Percentiles rank a stretch among this genome's conserved stretches.
These are phyloP conservation scores for Kodamaea neixiangensis DNA, from an alignment of 805 yeast genomes.

Conservation along the genomic window DNA sequence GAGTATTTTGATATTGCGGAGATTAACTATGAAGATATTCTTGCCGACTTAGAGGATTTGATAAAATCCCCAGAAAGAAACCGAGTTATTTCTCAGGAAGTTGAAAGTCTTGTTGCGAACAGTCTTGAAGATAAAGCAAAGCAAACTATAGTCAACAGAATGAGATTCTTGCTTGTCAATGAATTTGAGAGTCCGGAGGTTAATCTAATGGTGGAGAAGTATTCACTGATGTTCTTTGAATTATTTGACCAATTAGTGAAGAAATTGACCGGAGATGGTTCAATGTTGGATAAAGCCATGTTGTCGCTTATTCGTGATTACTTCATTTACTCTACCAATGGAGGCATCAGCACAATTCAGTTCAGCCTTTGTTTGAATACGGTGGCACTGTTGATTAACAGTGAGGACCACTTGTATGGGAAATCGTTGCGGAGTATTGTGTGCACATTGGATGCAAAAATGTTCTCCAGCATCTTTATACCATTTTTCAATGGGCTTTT, in stretches of 20 bases:
- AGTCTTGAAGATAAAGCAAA: neutral
- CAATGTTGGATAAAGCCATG: neutral
- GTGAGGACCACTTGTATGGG: neutral
- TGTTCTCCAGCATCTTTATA: conserved; percentile 1
- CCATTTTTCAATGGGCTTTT: neutral
- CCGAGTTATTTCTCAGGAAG: neutral
- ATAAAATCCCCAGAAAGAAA: neutral
- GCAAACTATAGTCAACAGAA: conserved; percentile 5
- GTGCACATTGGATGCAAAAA: conserved; percentile 9
- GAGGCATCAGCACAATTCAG: neutral
- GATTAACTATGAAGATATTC: neutral
- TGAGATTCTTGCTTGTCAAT: conserved; percentile 4
- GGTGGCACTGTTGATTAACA: neutral
- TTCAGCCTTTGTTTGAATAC: neutral
- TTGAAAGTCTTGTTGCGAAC: neutral
- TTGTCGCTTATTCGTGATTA: neutral
- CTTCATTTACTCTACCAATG: neutral
- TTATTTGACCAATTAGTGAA: neutral
- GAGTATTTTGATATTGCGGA: neutral
- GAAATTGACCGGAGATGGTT: neutral
- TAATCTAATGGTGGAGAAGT: neutral
- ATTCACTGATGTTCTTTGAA: neutral
- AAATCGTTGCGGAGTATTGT: conserved; percentile 3
- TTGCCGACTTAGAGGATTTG: neutral
- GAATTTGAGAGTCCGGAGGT: conserved; percentile 3